Conservation (phyloP, 495 filamentous ascomycete genomes). For the Hypoxylon fragiforme region DNA sequence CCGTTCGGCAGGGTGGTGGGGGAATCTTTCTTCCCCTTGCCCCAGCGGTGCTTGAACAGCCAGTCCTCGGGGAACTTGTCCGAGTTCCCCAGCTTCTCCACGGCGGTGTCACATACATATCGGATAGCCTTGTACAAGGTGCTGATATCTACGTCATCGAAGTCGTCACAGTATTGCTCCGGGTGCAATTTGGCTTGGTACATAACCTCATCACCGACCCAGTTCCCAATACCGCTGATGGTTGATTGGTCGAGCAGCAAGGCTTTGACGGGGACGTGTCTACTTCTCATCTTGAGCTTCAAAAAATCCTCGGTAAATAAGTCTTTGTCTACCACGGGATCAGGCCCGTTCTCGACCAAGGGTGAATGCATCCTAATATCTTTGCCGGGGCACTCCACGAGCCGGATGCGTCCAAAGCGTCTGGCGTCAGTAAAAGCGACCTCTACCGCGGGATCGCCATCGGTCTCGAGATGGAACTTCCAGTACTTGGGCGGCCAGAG, state of each 20-base stretch:
- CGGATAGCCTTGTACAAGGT: slow-evolving; percentile 72
- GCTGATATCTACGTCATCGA: slow-evolving; percentile 70
- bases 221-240: slow-evolving; percentile 93
- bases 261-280: slow-evolving; percentile 83
- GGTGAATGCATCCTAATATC: slow-evolving; percentile 78
- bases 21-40: slow-evolving; percentile 81
- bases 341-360: slow-evolving; percentile 87
- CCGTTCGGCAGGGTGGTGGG: slow-evolving; percentile 73
- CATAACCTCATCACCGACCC: slow-evolving; percentile 93
- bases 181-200: slow-evolving; percentile 88
- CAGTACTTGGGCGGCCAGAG: slow-evolving; percentile 88
- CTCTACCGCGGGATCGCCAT: slow-evolving; percentile 59
- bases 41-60: slow-evolving; percentile 91
- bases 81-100: slow-evolving; percentile 78
- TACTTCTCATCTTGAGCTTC: slow-evolving; percentile 64
- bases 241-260: slow-evolving; percentile 85
- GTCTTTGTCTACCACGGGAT: slow-evolving; percentile 83
- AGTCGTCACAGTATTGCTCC: slow-evolving; percentile 85
- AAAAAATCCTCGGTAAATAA: slow-evolving; percentile 75
- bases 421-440: slow-evolving; percentile 84
- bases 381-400: slow-evolving; percentile 76
- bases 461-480: slow-evolving; percentile 79
- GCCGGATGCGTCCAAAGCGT: slow-evolving; percentile 72
- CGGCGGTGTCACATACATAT: slow-evolving; percentile 76
- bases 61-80: slow-evolving; percentile 84